Percentiles rank a stretch among this genome's conserved stretches.
Evolutionary conservation across 2,329 filamentous ascomycete species (phyloP).

Genomic region (Aspergillus nomiae): DNA sequence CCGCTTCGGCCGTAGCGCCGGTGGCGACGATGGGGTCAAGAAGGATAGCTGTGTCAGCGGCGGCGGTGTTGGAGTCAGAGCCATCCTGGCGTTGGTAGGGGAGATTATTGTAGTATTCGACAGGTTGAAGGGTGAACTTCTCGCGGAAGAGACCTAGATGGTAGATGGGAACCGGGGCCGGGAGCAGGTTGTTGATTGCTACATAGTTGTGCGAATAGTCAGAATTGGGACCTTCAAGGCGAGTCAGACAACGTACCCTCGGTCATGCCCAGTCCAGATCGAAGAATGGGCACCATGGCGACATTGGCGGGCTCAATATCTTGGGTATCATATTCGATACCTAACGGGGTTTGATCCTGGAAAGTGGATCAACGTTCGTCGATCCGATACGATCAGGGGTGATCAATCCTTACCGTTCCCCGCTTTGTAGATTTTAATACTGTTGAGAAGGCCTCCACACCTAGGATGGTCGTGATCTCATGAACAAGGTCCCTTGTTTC

Average conservation of each 20-base stretch:
- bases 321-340: conserved; percentile 70
- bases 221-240: neutral
- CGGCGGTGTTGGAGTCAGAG: conserved; percentile 39
- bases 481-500: conserved; percentile 82
- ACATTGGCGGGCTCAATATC: conserved; percentile 66
- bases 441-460: conserved; percentile 74
- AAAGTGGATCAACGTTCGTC: conserved; percentile 9
- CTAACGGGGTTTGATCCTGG: conserved; percentile 77
- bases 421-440: conserved; percentile 60
- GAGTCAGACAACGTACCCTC: conserved; percentile 58
- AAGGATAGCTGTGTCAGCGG: conserved; percentile 72
- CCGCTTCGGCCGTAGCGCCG: conserved; percentile 83
- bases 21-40: conserved; percentile 94
- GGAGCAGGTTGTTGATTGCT: conserved; percentile 80
- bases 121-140: conserved; percentile 79
- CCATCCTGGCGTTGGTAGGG: conserved; percentile 59
- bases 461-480: conserved; percentile 82
- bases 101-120: conserved; percentile 98
- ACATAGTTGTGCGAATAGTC: conserved; percentile 14
- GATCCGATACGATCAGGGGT: neutral
- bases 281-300: conserved; percentile 87
- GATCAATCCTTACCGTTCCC: conserved; percentile 60
- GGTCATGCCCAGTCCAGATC: conserved; percentile 88
- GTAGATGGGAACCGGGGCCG: conserved; percentile 77
- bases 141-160: conserved; percentile 95